Conservation (phyloP, 23 red algal genomes). For the Cyanidiococcus yangmingshanensis region DNA sequence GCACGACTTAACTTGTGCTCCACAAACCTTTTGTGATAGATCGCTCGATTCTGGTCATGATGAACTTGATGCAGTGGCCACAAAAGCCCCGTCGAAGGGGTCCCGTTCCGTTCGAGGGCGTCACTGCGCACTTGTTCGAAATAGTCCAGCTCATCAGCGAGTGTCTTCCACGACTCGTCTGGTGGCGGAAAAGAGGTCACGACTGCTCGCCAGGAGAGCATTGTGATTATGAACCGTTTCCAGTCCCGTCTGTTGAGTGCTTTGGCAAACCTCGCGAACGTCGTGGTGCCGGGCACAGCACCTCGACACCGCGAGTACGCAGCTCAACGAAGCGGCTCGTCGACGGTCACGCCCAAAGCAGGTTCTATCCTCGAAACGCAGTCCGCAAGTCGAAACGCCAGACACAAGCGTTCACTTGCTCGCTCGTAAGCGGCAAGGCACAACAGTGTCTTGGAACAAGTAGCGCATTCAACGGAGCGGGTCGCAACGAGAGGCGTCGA, state of each 20-base stretch:
- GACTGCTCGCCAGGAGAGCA: conserved; percentile 2
- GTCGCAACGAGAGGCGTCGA: no score
- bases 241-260: neutral
- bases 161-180: neutral
- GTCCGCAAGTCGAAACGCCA: no score
- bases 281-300: no score
- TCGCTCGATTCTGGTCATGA: neutral
- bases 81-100: neutral
- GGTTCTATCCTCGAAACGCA: no score
- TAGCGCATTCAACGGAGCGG: no score
- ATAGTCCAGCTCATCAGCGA: neutral
- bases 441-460: no score
- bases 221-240: neutral
- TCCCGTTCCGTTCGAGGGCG: neutral
- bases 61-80: conserved; percentile 8
- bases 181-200: conserved; percentile 1
- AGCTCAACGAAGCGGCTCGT: no score
- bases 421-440: no score
- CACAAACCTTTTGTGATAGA: conserved; percentile 1
- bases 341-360: no score
- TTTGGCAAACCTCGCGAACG: neutral
- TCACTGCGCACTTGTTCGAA: neutral
- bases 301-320: no score
- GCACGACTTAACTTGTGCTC: neutral
- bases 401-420: no score